These are phyloP conservation scores for Aspergillus brasiliensis DNA, from an alignment of 2,329 filamentous ascomycete species.

Conservation along the genomic window DNA sequence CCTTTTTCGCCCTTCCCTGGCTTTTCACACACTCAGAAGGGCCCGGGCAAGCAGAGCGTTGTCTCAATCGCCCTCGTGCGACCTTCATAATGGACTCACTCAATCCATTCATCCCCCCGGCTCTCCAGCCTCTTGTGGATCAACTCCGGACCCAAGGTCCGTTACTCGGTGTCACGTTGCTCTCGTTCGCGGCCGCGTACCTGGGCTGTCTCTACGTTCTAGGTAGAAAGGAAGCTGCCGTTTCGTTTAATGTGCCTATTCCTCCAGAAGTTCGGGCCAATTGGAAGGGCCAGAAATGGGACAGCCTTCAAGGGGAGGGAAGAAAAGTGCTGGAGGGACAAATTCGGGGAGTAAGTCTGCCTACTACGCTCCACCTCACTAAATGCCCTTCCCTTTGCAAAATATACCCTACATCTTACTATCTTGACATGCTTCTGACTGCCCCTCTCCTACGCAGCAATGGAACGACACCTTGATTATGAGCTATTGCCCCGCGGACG, in stretches of 20 bases:
- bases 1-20: neutral
- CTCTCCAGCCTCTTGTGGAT: constrained; percentile 22
- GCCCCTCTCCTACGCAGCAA: constrained; percentile 29
- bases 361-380: neutral
- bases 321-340: constrained; percentile 42
- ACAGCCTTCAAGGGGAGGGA: constrained; percentile 35
- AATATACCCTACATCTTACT: neutral
- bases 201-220: constrained; percentile 35
- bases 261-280: constrained; percentile 38
- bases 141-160: constrained; percentile 24
- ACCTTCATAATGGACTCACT: constrained; percentile 29
- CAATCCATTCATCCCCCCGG: constrained; percentile 24
- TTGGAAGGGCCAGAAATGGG: constrained; percentile 38
- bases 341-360: constrained; percentile 38
- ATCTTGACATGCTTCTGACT: neutral
- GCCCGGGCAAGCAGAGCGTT: constrained; percentile 9
- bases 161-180: constrained; percentile 27
- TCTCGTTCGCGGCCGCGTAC: constrained; percentile 35
- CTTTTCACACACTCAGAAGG: neutral
- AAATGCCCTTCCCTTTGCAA: neutral
- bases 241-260: constrained; percentile 42
- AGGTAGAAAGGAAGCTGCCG: constrained; percentile 34
- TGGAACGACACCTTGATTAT: constrained; percentile 44
- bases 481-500: constrained; percentile 75
- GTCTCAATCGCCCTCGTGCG: constrained; percentile 19